Base-by-base conservation (phyloP, 805 yeast species). In the Candida loeiensis region DNA sequence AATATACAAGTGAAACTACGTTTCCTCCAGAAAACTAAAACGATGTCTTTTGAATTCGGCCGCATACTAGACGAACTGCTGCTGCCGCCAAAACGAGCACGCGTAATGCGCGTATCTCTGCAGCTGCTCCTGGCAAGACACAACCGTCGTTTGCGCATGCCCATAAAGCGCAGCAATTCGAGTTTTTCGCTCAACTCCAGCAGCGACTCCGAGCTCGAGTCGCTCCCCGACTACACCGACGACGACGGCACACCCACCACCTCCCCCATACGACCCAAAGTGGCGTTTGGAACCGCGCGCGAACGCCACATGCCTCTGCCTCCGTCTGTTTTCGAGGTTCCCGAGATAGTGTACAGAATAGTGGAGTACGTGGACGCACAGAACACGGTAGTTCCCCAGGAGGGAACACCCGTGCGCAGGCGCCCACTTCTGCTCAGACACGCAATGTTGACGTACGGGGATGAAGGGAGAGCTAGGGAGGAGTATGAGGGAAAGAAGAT, bases 311-410 rank as follows among this genome's bases (percentile, higher is more conserved):
- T 16, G 16, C 14, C 14, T 3, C n/a, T n/a, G n/a, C 16, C 42
- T 3, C 53, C 51, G 61, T 66, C 58, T 50, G 82, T 88, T 6
- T 83, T 88, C 52, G 67, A 71, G 37, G 79, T 83, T 25, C 95
- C 96, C 0, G 96, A 88, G 58, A 81, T 88, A 38, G 66, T 88
- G 12, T 59, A 69, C 45, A 68, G 71, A 40, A 84, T 88, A 9
- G 59, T 86, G 16, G 63, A 66, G 18, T 77, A 68, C 54, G 82
- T 83, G n/a, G 88, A 83, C 41, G 59, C 64, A 18, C 76, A 71
- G 44, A 55, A 53, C 41, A 66, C 73, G 1, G 55, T 60, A 6
- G 65, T 80, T n/a, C 91, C 91, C 2, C 74, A 69, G 33, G 91
- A 85, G 51, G 56, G 60, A 12, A 56, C 77, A 0, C 83, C 85